Conservation (phyloP, 805 yeast genomes). For the Myxozyma geophila region DNA sequence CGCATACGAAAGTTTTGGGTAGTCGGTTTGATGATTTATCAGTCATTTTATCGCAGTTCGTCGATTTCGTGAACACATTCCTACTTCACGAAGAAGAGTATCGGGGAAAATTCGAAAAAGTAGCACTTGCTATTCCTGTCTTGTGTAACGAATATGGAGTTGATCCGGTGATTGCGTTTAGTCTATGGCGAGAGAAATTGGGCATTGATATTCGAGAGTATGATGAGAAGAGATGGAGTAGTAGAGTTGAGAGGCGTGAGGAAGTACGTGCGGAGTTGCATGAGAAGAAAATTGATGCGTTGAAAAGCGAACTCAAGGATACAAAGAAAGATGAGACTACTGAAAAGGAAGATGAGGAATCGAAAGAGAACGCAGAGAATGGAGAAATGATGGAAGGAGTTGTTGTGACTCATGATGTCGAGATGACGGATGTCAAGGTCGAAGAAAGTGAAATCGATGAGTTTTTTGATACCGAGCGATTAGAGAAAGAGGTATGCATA, state of each 20-base stretch:
- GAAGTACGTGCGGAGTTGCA: constrained; percentile 28
- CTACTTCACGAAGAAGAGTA: constrained; percentile 39
- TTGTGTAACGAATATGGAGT: constrained; percentile 42
- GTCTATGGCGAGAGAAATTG: constrained; percentile 64
- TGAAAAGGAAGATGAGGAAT: constrained; percentile 3
- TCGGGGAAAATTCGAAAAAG: constrained; percentile 11
- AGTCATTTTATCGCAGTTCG: constrained; percentile 67
- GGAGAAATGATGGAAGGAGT: constrained; percentile 37
- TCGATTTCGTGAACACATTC: constrained; percentile 61
- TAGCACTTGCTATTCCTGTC: constrained; percentile 31
- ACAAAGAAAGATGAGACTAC: constrained; percentile 1
- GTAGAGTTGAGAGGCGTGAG: constrained; percentile 11
- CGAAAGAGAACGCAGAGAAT: background rate
- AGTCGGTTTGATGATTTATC: constrained; percentile 72
- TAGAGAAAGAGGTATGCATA: constrained; percentile 8
- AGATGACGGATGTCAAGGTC: constrained; percentile 62
- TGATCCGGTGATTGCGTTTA: constrained; percentile 66
- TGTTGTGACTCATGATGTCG: constrained; percentile 39
- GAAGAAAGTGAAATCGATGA: constrained; percentile 60
- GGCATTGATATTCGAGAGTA: constrained; percentile 44
- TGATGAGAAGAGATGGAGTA: constrained; percentile 32
- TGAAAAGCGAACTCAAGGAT: constrained; percentile 1
- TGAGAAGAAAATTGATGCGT: constrained; percentile 6
- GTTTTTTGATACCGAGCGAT: constrained; percentile 4
- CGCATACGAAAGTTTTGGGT: constrained; percentile 72